Percentiles rank a stretch among this genome's conserved stretches.
These are phyloP conservation scores for Boletus speciosus DNA, from an alignment of 768 basidiomycete genomes.

Conservation along the genomic window DNA sequence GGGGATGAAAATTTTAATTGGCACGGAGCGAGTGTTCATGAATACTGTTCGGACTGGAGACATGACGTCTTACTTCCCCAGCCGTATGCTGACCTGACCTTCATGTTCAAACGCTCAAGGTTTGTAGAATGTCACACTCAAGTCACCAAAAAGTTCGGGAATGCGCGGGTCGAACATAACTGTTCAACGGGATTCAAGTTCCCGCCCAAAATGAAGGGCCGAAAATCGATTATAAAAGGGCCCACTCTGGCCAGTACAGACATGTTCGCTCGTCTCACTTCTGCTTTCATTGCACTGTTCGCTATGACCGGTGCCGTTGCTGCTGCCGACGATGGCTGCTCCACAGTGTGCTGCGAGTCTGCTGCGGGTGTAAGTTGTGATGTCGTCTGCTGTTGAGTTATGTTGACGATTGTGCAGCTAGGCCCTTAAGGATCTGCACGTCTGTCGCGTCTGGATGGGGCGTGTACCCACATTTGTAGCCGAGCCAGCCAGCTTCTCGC, in stretches of 20 bases:
- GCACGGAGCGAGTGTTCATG: too few species aligned
- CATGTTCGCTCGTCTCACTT: slow-evolving; percentile 5
- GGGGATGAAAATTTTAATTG: too few species aligned
- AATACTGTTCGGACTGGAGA: too few species aligned
- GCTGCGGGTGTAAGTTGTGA: not conserved
- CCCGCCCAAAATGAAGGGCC: too few species aligned
- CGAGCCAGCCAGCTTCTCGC: too few species aligned
- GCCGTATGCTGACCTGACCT: too few species aligned
- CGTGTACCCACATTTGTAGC: slow-evolving; percentile 3
- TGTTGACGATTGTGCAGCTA: not conserved
- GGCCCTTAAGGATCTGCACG: slow-evolving; percentile 2
- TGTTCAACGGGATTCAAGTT: too few species aligned
- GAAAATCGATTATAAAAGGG: not conserved
- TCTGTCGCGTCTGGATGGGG: not conserved
- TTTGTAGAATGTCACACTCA: too few species aligned
- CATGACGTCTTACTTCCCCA: too few species aligned
- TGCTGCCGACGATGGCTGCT: not conserved
- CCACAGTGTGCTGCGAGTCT: not conserved
- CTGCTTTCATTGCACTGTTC: not conserved
- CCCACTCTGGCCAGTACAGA: not conserved
- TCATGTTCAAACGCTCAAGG: too few species aligned
- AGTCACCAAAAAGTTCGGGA: too few species aligned
- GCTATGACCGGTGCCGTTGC: not conserved
- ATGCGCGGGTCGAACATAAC: too few species aligned
- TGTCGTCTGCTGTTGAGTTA: not conserved